phyloP scores from a whole-genome alignment of 345 rosid genomes.

The Salix caprea region DNA sequence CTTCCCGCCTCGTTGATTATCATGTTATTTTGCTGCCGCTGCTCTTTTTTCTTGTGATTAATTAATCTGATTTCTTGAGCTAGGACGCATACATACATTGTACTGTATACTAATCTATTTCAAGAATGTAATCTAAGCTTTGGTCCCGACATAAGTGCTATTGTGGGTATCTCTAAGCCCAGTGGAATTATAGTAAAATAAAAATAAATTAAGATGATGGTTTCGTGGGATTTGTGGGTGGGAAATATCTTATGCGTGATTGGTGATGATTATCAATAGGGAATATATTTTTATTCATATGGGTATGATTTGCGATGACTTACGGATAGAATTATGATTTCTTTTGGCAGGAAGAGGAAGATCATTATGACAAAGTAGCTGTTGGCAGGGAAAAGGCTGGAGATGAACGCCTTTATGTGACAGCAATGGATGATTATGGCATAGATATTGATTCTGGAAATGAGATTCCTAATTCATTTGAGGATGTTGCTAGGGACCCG shows the following conservation, averaged over 20 bases:
- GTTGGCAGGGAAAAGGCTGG: slow-evolving; percentile 44
- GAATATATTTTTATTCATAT: background rate
- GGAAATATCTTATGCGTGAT: background rate
- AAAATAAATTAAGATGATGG: too few species aligned
- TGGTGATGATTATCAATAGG: background rate
- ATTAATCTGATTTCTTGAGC: background rate
- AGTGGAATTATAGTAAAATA: too few species aligned
- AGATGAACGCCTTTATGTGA: slow-evolving; percentile 49
- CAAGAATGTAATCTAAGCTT: background rate
- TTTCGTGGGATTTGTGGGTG: too few species aligned
- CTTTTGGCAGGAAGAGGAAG: slow-evolving; percentile 64
- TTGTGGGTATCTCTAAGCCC: too few species aligned
- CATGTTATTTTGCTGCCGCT: background rate
- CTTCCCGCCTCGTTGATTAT: too few species aligned
- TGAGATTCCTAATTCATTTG: slow-evolving; percentile 43
- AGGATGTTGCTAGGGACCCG: slow-evolving; percentile 49
- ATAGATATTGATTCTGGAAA: slow-evolving; percentile 41
- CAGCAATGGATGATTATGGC: slow-evolving; percentile 45
- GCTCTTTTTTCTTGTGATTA: too few species aligned
- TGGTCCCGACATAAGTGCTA: background rate
- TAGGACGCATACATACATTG: background rate
- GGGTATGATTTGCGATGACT: background rate
- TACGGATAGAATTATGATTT: background rate
- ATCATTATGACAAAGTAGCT: slow-evolving; percentile 60
- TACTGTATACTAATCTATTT: background rate